These are phyloP conservation scores for Hygrophorus pudorinus DNA, from an alignment of 768 basidiomycete genomes.

Conservation along the genomic window DNA sequence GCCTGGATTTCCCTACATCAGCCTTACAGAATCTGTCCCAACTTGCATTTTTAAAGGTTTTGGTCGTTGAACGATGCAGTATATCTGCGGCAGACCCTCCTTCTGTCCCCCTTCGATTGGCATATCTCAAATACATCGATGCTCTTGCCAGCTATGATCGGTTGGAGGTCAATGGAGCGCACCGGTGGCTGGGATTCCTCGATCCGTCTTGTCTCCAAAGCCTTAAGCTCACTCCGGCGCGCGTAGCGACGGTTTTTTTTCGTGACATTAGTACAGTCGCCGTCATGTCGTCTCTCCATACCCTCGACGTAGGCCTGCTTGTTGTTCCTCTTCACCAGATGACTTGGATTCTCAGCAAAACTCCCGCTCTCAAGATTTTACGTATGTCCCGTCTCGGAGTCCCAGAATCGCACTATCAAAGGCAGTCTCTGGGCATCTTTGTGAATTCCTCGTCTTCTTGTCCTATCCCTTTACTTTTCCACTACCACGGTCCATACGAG, in stretches of 20 bases:
- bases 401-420: neutral
- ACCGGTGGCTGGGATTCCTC: neutral
- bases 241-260: neutral
- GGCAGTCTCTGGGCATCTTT: neutral
- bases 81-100: neutral
- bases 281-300: neutral
- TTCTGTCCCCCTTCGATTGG: neutral
- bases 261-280: neutral
- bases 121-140: neutral
- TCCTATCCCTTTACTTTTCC: neutral
- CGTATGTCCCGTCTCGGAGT: neutral
- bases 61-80: neutral
- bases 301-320: neutral
- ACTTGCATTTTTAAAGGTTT: neutral
- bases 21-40: neutral
- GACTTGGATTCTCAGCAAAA: neutral
- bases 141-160: neutral
- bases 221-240: neutral
- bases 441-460: neutral
- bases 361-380: neutral
- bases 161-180: neutral
- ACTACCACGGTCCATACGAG: neutral
- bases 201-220: neutral
- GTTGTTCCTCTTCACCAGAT: neutral
- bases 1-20: neutral